Evolutionary conservation across 768 basidiomycete species (phyloP), one percentile per base, ranked within the genome.

Genomic region (Artomyces pyxidatus): DNA sequence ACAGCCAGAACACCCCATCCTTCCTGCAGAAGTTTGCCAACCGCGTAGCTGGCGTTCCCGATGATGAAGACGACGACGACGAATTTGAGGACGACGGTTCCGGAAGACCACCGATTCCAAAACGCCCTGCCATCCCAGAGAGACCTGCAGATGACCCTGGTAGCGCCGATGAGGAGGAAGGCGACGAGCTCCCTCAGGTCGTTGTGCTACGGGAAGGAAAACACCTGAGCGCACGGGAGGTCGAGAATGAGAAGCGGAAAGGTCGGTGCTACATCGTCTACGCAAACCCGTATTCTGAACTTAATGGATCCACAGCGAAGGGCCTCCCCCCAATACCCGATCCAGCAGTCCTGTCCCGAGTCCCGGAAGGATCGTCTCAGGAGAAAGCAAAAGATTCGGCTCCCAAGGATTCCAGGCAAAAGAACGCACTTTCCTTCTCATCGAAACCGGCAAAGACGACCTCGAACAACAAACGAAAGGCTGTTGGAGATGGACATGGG

Each of bases 131-230:
- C 11, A 85, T 87, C 25, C 85, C 85, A 9, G 70, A 80, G 59
- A 73, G 85, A 28, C 84, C 83, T 0, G 75, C 71, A 11, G 75
- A 78, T 41, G 78, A 87, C 48, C 81, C 77, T 7, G 85, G 85
- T 43, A 86, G 84, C 55, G 85, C 77, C 11, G 81, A 82, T 45
- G 87, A 89, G 42, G 65, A 66, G 25, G 56, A 56, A n/a, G 58
- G 41, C 9, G 91, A 92, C 58, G 92, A 94, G 64, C 82, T 76
- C 56, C 92, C 92, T 3, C 88, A 89, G 61, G 80, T 96, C 7
- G 89, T 96, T 3, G 92, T 95, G 8, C 63, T 96, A 55, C 89
- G 78, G 60, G 78, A 85, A 56, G 92, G 93, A 23, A 94, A 89
- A 62, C 93, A 96, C 69, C 71, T 96, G 37, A 80, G 78, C 2